phyloP scores from a whole-genome alignment of 164 flowering plant species.

The Warburgia ugandensis region DNA sequence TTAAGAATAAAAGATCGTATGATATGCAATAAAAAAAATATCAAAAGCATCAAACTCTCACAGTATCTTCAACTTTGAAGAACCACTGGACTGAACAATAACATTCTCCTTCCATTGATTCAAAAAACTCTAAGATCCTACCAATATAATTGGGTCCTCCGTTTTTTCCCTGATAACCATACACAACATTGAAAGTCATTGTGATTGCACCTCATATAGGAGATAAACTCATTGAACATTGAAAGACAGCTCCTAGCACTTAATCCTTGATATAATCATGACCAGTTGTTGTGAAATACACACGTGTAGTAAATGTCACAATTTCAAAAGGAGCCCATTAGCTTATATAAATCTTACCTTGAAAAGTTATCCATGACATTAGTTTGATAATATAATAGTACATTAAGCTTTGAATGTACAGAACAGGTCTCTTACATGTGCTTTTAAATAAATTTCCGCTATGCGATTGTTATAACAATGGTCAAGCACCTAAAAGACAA shows the following conservation, averaged over 20 bases:
- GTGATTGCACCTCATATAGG: not conserved
- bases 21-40: slow-evolving; percentile 4
- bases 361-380: not conserved
- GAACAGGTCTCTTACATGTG: too few species aligned
- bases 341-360: not conserved
- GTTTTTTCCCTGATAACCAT: slow-evolving; percentile 50
- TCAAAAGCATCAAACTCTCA: slow-evolving; percentile 20
- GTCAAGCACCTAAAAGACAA: too few species aligned
- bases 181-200: not conserved
- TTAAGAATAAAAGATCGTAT: slow-evolving; percentile 7
- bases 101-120: slow-evolving; percentile 52
- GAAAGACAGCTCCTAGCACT: not conserved
- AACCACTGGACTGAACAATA: slow-evolving; percentile 91
- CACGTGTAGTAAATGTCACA: not conserved
- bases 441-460: too few species aligned
- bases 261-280: not conserved
- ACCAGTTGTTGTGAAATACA: not conserved
- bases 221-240: not conserved
- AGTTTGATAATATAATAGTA: too few species aligned
- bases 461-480: too few species aligned
- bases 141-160: slow-evolving; percentile 55
- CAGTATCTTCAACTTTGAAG: slow-evolving; percentile 84
- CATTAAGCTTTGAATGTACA: too few species aligned
- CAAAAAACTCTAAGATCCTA: slow-evolving; percentile 73
- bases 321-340: not conserved